Evolutionary conservation across 805 yeast species (phyloP).

Genomic region (Kurtzmaniella cleridarum): DNA sequence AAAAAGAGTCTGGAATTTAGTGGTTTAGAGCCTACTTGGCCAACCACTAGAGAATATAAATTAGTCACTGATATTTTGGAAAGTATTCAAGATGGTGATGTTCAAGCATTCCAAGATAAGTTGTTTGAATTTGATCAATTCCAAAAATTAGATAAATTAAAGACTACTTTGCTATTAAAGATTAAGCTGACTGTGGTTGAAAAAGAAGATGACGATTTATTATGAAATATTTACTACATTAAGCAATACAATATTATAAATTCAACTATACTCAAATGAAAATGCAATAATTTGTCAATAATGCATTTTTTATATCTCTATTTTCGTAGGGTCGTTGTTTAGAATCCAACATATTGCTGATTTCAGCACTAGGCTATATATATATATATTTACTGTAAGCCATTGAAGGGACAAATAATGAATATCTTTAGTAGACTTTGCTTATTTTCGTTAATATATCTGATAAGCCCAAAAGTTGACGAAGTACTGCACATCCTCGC

Average conservation of each 20-base stretch:
- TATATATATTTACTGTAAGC: too few relatives aligned
- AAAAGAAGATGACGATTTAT: constrained; percentile 63
- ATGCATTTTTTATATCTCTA: too few relatives aligned
- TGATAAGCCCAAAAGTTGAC: too few relatives aligned
- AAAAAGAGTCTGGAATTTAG: constrained; percentile 60
- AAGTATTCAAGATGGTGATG: constrained; percentile 75
- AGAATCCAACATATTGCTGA: too few relatives aligned
- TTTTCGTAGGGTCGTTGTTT: too few relatives aligned
- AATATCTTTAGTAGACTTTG: too few relatives aligned
- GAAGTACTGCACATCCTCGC: too few relatives aligned
- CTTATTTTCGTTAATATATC: too few relatives aligned
- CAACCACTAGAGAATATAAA: constrained; percentile 68
- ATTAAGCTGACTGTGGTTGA: constrained; percentile 70
- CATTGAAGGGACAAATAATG: too few relatives aligned
- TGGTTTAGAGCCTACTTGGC: constrained; percentile 73
- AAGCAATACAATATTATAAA: background rate
- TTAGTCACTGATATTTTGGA: constrained; percentile 62
- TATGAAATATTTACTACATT: constrained; percentile 9
- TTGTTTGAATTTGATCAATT: constrained; percentile 85
- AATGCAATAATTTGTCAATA: too few relatives aligned
- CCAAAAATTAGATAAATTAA: constrained; percentile 84
- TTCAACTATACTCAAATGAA: too few relatives aligned
- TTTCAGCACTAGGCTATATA: too few relatives aligned
- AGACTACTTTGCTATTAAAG: constrained; percentile 75
- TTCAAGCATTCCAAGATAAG: constrained; percentile 66